Evolutionary conservation across 2,329 filamentous ascomycete genomes (phyloP).

Genomic region (Alternaria sp.): DNA sequence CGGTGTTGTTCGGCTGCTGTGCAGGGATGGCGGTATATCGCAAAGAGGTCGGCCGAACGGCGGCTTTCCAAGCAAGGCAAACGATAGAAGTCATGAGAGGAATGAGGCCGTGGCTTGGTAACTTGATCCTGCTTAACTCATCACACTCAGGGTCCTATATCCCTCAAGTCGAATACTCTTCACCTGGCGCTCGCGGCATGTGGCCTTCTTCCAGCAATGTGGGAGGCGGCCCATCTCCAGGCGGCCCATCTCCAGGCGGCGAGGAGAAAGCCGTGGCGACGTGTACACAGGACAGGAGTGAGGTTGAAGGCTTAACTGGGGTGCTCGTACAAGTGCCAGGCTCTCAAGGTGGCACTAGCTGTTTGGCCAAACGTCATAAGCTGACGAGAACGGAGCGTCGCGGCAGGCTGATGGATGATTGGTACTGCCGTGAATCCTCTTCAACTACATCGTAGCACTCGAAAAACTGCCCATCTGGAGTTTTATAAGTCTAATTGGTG

Average conservation of each 20-base stretch:
- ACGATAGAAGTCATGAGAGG: too few relatives aligned
- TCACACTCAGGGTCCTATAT: background rate
- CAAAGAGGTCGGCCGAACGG: too few relatives aligned
- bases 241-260: slow-evolving; percentile 8
- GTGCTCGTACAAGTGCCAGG: slow-evolving; percentile 15
- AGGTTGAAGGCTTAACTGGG: slow-evolving; percentile 5
- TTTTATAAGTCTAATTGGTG: background rate
- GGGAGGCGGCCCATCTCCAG: background rate
- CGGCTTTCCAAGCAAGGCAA: too few relatives aligned
- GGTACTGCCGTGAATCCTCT: background rate
- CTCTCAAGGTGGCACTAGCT: slow-evolving; percentile 13
- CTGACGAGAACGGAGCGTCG: slow-evolving; percentile 4
- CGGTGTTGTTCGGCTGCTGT: slow-evolving; percentile 15
- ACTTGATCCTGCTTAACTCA: too few relatives aligned
- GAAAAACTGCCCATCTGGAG: background rate
- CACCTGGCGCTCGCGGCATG: background rate
- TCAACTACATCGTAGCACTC: background rate
- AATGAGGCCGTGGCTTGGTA: too few relatives aligned
- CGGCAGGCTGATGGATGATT: background rate
- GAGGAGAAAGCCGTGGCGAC: slow-evolving; percentile 14
- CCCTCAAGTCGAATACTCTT: background rate
- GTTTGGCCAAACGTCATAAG: slow-evolving; percentile 12
- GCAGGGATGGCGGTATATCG: slow-evolving; percentile 1
- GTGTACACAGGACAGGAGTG: background rate
- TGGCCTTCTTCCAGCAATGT: background rate